phyloP scores from a whole-genome alignment of 345 rosid species.

The Cardamine chenopodiifolia region DNA sequence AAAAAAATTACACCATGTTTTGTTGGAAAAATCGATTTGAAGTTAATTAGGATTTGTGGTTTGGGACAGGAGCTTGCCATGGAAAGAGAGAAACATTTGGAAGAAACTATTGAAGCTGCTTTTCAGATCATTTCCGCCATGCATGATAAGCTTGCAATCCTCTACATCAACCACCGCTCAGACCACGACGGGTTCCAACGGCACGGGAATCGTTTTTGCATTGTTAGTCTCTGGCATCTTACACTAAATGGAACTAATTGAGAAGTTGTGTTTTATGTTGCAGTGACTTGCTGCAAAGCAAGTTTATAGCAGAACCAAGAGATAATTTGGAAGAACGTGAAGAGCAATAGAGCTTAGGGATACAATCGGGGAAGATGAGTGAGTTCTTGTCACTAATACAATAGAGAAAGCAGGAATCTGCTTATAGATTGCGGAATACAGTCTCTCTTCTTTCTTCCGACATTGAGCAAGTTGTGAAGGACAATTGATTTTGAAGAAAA shows the following conservation, averaged over 20 bases:
- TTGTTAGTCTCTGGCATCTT: conserved; percentile 16
- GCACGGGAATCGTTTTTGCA: conserved; percentile 37
- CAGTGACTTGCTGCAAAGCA: conserved; percentile 82
- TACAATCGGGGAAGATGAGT: conserved; percentile 80
- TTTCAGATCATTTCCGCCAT: conserved; percentile 81
- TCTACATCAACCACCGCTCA: conserved; percentile 48
- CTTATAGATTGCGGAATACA: conserved; percentile 66
- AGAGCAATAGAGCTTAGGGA: conserved; percentile 76
- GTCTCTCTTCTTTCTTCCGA: conserved; percentile 76
- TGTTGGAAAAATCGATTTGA: no score
- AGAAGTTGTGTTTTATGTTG: not conserved
- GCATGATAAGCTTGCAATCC: conserved; percentile 98
- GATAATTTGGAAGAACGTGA: conserved; percentile 79
- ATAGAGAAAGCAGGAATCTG: conserved; percentile 75
- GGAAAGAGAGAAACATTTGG: conserved; percentile 85
- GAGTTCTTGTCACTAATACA: conserved; percentile 79
- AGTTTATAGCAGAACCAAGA: conserved; percentile 80
- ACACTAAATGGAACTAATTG: not conserved
- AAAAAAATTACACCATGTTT: no score
- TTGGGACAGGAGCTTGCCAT: conserved; percentile 82
- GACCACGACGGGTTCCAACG: conserved; percentile 37
- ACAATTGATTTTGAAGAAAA: conserved; percentile 59
- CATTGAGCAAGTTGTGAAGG: conserved; percentile 74
- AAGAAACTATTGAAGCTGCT: conserved; percentile 87
- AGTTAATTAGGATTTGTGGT: no score